Evolutionary conservation across 129 eudicot species (phyloP).

Genomic region (Tagetes patula): DNA sequence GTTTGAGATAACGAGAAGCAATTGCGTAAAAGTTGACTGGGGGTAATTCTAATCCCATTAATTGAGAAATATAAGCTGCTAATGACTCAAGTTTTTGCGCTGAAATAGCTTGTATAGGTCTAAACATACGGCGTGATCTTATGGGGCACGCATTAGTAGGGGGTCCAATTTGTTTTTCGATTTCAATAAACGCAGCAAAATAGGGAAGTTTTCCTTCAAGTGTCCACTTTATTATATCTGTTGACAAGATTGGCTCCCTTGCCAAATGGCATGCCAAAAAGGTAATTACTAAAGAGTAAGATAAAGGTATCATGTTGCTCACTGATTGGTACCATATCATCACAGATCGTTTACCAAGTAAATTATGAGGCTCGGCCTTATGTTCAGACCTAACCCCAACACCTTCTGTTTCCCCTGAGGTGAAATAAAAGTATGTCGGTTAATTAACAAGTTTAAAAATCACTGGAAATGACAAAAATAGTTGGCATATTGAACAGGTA

Average conservation of each 20-base stretch:
- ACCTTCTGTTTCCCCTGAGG: constrained; percentile 47
- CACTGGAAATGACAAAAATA: background rate
- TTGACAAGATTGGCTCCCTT: constrained; percentile 65
- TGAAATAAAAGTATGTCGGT: constrained; percentile 9
- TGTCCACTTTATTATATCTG: constrained; percentile 64
- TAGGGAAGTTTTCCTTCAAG: constrained; percentile 81
- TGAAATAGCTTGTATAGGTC: constrained; percentile 50
- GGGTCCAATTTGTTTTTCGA: constrained; percentile 55
- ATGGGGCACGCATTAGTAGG: constrained; percentile 55
- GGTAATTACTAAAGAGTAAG: constrained; percentile 57
- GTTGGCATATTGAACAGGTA: background rate
- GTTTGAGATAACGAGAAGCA: constrained; percentile 61
- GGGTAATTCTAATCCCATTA: constrained; percentile 62
- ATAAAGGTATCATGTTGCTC: constrained; percentile 52
- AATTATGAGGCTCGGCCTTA: constrained; percentile 58
- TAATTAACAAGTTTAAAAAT: constrained; percentile 17
- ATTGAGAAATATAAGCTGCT: constrained; percentile 60
- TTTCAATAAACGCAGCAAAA: constrained; percentile 63
- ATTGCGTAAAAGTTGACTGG: constrained; percentile 73
- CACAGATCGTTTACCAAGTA: constrained; percentile 54
- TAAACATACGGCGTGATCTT: constrained; percentile 62
- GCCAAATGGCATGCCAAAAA: constrained; percentile 77
- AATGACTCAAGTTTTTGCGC: constrained; percentile 60
- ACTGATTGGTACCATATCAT: constrained; percentile 64
- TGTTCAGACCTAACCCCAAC: constrained; percentile 22